phyloP scores from a whole-genome alignment of 2,329 filamentous ascomycete genomes.

The Aspergillus felis region DNA sequence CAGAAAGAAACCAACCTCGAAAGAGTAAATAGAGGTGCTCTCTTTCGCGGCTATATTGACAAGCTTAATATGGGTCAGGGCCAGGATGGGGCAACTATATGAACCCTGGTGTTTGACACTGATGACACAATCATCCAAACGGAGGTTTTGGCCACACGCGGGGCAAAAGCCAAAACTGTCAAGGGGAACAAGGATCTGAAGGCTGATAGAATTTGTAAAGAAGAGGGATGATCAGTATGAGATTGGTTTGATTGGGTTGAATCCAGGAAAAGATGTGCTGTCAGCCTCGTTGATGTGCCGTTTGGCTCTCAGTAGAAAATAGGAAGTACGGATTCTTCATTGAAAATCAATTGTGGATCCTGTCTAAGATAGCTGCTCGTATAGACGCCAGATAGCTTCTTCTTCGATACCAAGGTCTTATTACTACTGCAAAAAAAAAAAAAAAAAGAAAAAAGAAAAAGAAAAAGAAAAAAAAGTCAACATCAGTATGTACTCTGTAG shows the following conservation, averaged over 20 bases:
- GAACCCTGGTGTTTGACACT: neutral
- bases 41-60: neutral
- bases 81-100: neutral
- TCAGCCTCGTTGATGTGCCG: neutral
- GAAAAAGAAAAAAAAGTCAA: neutral
- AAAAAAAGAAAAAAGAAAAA: no score
- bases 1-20: neutral
- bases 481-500: slow-evolving; percentile 10
- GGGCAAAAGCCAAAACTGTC: neutral
- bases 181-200: neutral
- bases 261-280: neutral
- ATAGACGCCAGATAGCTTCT: neutral
- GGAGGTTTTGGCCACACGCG: slow-evolving; percentile 1
- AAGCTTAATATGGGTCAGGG: slow-evolving; percentile 1
- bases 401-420: neutral
- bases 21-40: neutral
- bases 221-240: neutral
- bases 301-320: neutral
- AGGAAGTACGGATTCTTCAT: neutral
- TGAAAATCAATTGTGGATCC: neutral
- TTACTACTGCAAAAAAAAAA: neutral
- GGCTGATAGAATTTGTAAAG: neutral
- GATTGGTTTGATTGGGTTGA: neutral
- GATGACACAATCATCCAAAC: slow-evolving; percentile 3
- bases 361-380: neutral